Evolutionary conservation across 1,284 basidiomycete genomes (phyloP), one percentile per base, ranked within the genome.

Genomic region (Sphaerobolus stellatus): DNA sequence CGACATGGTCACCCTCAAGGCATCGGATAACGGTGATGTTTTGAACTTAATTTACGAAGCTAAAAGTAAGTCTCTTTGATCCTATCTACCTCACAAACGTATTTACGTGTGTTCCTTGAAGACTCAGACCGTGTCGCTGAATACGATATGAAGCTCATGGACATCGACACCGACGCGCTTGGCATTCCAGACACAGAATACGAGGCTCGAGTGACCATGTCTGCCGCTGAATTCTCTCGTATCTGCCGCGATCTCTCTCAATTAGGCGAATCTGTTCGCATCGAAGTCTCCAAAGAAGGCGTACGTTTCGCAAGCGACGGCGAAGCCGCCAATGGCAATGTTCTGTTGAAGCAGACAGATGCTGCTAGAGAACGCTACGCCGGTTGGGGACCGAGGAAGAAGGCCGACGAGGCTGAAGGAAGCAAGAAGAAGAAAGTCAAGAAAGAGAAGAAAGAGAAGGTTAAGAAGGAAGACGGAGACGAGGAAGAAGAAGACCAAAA

Each of bases 81-180:
- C 14, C 24, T 5, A 6, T 29, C 27, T 27, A 18, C 28, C 33
- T 4, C 14, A 18, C n/a, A 40, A 20, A 25, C 55, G 63, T 22
- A 63, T 59, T 50, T 45, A 56, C 56, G 29, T 52, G 25, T 27
- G 46, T 34, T 29, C 31, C 52, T 50, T 44, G 8, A 63, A 96
- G 93, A 89, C 72, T 85, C 90, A 9, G 96, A 98, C 72, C 87
- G 97, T 54, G 89, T 99, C 52, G 94, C 94, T 24, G 94, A 99
- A 70, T 99, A 98, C 75, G 95, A 98, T 66, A 93, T 99, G 88
- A 99, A 98, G 73, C 84, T 99, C 53, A 98, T 99, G 95, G 97
- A 99, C 67, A 99, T 99, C 66, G 96, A 99, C 72, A 80, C 90
- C 31, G 97, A 99, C 73, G 89, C 88, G 56, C 88, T 99, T 52